These are phyloP conservation scores for Pseudotulostoma volvatum DNA, from an alignment of 495 filamentous ascomycete species.

Conservation along the genomic window DNA sequence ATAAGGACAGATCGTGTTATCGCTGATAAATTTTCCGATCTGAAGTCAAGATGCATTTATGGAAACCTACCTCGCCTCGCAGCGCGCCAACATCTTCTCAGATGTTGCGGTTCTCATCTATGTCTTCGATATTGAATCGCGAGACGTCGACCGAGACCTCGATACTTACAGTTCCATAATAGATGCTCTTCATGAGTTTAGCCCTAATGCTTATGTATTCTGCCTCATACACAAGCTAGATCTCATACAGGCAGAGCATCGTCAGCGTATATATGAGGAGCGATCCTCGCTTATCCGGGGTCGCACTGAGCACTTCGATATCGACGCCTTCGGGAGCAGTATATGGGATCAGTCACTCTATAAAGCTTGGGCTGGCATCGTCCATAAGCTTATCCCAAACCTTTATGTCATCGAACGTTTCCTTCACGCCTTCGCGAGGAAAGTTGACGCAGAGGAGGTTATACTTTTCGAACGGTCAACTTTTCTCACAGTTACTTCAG, in stretches of 20 bases:
- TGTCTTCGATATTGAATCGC: conserved; percentile 95
- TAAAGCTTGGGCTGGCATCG: conserved; percentile 93
- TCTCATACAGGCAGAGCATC: conserved; percentile 65
- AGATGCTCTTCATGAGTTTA: conserved; percentile 68
- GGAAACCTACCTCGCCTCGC: conserved; percentile 88
- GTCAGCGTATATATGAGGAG: conserved; percentile 67
- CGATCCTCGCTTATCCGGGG: conserved; percentile 54
- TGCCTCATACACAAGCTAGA: conserved; percentile 98
- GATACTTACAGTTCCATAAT: conserved; percentile 79
- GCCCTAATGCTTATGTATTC: conserved; percentile 70
- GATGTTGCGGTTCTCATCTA: conserved; percentile 96
- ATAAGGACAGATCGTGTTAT: conserved; percentile 9
- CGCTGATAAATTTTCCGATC: background rate
- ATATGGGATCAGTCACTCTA: conserved; percentile 99
- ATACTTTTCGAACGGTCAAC: conserved; percentile 92
- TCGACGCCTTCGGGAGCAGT: conserved; percentile 72
- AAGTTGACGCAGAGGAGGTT: conserved; percentile 83
- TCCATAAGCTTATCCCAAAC: conserved; percentile 91
- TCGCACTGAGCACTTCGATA: conserved; percentile 53
- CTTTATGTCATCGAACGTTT: conserved; percentile 76
- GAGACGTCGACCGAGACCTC: conserved; percentile 80
- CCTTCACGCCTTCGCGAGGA: conserved; percentile 55
- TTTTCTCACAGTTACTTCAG: conserved; percentile 81
- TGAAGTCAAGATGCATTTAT: conserved; percentile 91
- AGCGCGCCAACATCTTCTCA: conserved; percentile 88